phyloP scores from a whole-genome alignment of 169 alveolate genomes.

The Plasmodium fragile region DNA sequence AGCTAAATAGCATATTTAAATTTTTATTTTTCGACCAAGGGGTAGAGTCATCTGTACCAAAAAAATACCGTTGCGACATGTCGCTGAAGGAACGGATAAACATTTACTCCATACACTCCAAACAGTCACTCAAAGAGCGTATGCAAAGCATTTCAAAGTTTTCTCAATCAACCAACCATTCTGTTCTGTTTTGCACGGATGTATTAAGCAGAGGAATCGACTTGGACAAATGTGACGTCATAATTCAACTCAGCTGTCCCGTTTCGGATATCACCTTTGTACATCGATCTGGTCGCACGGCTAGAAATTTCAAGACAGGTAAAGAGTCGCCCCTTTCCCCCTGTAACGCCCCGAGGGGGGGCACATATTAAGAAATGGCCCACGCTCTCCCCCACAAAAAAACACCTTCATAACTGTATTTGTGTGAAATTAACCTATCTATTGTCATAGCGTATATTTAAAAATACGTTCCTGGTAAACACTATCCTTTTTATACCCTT shows the following conservation, averaged over 20 bases:
- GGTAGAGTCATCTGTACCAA: constrained; percentile 65
- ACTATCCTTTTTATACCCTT: constrained; percentile 14
- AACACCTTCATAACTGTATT: neutral
- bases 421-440: neutral
- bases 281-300: constrained; percentile 97
- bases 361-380: no score
- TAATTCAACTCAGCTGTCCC: constrained; percentile 93
- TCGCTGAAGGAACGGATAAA: constrained; percentile 17
- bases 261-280: constrained; percentile 92
- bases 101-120: constrained; percentile 48
- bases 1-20: constrained; percentile 10
- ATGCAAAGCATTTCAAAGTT: constrained; percentile 37
- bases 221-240: constrained; percentile 94
- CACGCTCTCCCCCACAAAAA: no score
- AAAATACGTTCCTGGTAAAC: neutral
- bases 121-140: constrained; percentile 46
- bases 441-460: neutral
- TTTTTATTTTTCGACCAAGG: constrained; percentile 33
- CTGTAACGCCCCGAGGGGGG: no score
- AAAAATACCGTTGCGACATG: constrained; percentile 30
- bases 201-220: constrained; percentile 96
- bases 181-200: constrained; percentile 93
- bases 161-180: constrained; percentile 57
- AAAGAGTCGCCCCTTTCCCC: constrained; percentile 9
- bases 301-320: constrained; percentile 94